Base-by-base conservation (phyloP, 2,329 filamentous ascomycete genomes). In the Chaetomium sp. region DNA sequence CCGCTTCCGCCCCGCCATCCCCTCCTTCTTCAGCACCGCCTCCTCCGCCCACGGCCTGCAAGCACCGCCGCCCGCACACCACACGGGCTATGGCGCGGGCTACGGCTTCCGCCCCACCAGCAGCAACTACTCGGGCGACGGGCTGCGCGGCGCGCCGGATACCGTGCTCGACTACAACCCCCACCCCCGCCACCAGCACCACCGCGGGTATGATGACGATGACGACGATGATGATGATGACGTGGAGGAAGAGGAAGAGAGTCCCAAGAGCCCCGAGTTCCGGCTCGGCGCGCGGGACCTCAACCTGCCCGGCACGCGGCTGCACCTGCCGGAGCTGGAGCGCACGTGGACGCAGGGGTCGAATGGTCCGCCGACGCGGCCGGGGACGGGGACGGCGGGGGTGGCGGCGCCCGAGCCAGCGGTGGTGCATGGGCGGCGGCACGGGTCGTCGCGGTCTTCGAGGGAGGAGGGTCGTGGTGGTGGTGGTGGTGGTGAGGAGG, bases 281-380 rank as follows among this genome's bases (percentile, higher is more conserved):
- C 71, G 74, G 21, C 70, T 80, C 3, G 74, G 74, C 4, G 70
- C 78, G 61, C 74, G 76, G n/a, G 72, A 73, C 33, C 68, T 82
- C n/a, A 76, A 73, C 38, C 69, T 82, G 27, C 77, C 81, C 12
- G 77, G 77, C 33, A 79, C 78, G 29, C 74, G 78, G 57, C 69
- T 82, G 29, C 73, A 78, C 61, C 72, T 82, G 29, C 79, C 80
- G 1, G 76, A 77, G 58, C 74, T 82, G 16, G 73, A 72, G 60
- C 75, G 78, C 63, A 76, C 77, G 1, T 77, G 78, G 74, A 77
- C 77, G 21, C 72, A 70, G 64, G 73, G 42, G n/a, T 76, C 75
- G 19, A 75, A 74, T 27, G 74, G 73, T 6, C 73, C 73, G 16
- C 72, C 71, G 4, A 68, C 73, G 9, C 55, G 71, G 65, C 70